Percentiles rank a stretch among this genome's conserved stretches.
Conservation (phyloP, 1,139 yeast species). For the Geotrichum klebahnii region DNA sequence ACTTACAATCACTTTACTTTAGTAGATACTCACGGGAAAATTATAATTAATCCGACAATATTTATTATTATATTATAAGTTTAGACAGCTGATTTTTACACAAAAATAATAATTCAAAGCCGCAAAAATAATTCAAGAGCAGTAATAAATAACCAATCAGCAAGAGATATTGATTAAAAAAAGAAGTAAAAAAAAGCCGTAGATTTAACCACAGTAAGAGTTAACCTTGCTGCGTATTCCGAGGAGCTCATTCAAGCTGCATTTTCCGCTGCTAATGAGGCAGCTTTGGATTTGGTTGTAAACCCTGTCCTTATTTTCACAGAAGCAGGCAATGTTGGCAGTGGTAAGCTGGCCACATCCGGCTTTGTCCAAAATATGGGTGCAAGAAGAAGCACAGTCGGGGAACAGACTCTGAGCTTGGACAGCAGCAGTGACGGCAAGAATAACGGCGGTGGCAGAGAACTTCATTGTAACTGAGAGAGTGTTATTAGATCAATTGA, state of each 20-base stretch:
- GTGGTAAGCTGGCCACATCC: constrained; percentile 20
- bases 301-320: constrained; percentile 11
- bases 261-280: constrained; percentile 7
- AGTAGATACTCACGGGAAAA: too few relatives aligned
- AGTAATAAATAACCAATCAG: too few relatives aligned
- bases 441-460: background rate
- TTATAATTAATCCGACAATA: too few relatives aligned
- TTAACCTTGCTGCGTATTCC: constrained; percentile 9
- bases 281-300: constrained; percentile 11
- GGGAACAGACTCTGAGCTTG: constrained; percentile 10
- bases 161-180: too few relatives aligned
- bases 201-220: constrained; percentile 7
- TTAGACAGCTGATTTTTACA: too few relatives aligned
- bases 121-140: background rate
- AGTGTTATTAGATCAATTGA: background rate
- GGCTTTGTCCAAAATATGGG: constrained; percentile 9
- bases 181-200: too few relatives aligned
- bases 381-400: constrained; percentile 13
- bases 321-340: constrained; percentile 15
- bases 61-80: too few relatives aligned
- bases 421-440: constrained; percentile 4
- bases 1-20: too few relatives aligned
- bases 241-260: constrained; percentile 12
- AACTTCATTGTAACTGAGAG: constrained; percentile 6
- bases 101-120: too few relatives aligned